These are phyloP conservation scores for Fraxinus angustifolia DNA, from an alignment of 305 asterid genomes.

Conservation along the genomic window DNA sequence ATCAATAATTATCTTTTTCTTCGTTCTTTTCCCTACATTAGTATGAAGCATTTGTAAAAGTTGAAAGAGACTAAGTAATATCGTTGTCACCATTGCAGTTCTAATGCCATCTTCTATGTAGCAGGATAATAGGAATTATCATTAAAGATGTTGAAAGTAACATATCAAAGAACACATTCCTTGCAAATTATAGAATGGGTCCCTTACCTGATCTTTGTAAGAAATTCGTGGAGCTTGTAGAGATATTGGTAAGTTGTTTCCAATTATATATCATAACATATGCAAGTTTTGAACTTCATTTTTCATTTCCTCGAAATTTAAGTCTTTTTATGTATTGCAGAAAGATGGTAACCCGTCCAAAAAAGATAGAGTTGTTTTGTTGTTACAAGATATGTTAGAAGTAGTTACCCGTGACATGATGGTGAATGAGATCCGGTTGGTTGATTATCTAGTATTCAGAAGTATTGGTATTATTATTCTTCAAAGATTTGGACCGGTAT, in stretches of 20 bases:
- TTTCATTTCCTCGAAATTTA: slow-evolving; percentile 21
- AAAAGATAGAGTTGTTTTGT: slow-evolving; percentile 75
- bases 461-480: slow-evolving; percentile 8
- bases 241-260: slow-evolving; percentile 72
- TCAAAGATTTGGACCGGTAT: not conserved
- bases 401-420: slow-evolving; percentile 94
- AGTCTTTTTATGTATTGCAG: slow-evolving; percentile 45
- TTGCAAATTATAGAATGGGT: slow-evolving; percentile 76
- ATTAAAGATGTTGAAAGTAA: slow-evolving; percentile 77
- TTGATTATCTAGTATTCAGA: slow-evolving; percentile 22
- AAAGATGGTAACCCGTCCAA: slow-evolving; percentile 69
- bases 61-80: not conserved
- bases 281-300: slow-evolving; percentile 9
- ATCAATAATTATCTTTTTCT: slow-evolving; percentile 3
- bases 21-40: slow-evolving; percentile 7
- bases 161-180: slow-evolving; percentile 67
- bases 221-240: slow-evolving; percentile 83
- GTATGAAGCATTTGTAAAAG: slow-evolving; percentile 1
- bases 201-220: slow-evolving; percentile 74
- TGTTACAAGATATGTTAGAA: slow-evolving; percentile 95
- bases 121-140: slow-evolving; percentile 79
- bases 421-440: slow-evolving; percentile 87
- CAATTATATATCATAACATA: not conserved
- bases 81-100: slow-evolving; percentile 4
- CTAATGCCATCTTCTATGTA: slow-evolving; percentile 31